phyloP scores from a whole-genome alignment of 192 early-diverging fungal genomes.

The Coemansia sp. region DNA sequence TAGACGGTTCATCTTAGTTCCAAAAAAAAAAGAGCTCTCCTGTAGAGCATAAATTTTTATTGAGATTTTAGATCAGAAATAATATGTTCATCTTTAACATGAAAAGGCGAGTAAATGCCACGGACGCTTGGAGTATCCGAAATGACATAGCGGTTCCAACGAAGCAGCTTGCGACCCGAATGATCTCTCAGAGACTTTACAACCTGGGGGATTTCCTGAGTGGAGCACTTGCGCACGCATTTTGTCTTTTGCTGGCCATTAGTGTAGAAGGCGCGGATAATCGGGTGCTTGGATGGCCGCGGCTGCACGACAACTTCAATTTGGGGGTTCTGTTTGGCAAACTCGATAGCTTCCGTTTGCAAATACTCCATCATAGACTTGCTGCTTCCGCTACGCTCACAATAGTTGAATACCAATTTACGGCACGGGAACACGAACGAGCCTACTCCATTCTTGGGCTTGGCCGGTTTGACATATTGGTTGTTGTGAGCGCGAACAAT shows the following conservation, averaged over 20 bases:
- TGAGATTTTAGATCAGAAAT: slow-evolving; percentile 48
- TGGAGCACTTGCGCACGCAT: slow-evolving; percentile 62
- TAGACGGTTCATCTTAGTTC: too few species aligned
- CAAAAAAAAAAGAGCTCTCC: too few species aligned
- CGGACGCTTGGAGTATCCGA: slow-evolving; percentile 76
- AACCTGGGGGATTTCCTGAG: slow-evolving; percentile 61
- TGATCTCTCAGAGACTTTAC: slow-evolving; percentile 64
- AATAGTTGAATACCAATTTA: slow-evolving; percentile 78
- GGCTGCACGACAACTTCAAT: slow-evolving; percentile 76
- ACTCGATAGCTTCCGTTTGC: slow-evolving; percentile 58
- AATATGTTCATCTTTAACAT: slow-evolving; percentile 59
- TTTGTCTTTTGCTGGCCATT: slow-evolving; percentile 55
- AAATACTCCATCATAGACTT: slow-evolving; percentile 74
- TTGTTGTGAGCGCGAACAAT: slow-evolving; percentile 32
- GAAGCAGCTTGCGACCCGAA: slow-evolving; percentile 58
- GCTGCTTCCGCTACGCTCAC: slow-evolving; percentile 78
- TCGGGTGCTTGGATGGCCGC: slow-evolving; percentile 69
- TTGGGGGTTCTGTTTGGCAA: slow-evolving; percentile 70
- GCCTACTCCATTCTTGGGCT: slow-evolving; percentile 67
- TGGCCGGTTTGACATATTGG: slow-evolving; percentile 25
- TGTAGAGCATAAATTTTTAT: neutral
- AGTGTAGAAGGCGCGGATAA: slow-evolving; percentile 68
- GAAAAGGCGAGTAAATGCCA: slow-evolving; percentile 83
- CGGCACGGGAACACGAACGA: slow-evolving; percentile 73
- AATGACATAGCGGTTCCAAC: slow-evolving; percentile 68